phyloP scores from a whole-genome alignment of 2,329 filamentous ascomycete genomes.

The Zasmidium angulare region DNA sequence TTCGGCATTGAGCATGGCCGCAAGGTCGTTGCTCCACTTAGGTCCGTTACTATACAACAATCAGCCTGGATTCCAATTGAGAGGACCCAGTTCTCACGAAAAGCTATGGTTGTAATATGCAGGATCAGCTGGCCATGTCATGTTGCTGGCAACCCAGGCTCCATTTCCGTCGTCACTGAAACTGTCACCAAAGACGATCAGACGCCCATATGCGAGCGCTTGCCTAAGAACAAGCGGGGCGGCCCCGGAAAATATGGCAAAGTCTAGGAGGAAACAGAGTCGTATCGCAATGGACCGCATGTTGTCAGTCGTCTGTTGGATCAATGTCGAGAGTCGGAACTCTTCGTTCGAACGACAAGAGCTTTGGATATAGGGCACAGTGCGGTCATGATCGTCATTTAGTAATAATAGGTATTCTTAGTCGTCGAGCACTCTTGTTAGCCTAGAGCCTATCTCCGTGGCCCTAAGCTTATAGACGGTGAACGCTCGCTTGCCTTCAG shows the following conservation, averaged over 20 bases:
- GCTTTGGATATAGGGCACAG: too few relatives aligned
- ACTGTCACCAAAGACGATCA: slow-evolving; percentile 14
- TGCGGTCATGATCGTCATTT: too few relatives aligned
- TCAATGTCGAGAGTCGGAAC: too few relatives aligned
- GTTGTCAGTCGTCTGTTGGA: neutral
- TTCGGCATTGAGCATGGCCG: neutral
- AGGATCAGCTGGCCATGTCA: slow-evolving; percentile 8
- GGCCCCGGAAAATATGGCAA: neutral
- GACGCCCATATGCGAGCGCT: slow-evolving; percentile 1
- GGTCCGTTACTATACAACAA: slow-evolving; percentile 1
- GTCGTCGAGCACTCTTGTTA: too few relatives aligned
- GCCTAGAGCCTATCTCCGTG: too few relatives aligned
- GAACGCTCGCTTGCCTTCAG: too few relatives aligned
- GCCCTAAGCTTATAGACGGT: too few relatives aligned
- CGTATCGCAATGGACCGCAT: neutral
- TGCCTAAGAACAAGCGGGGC: neutral
- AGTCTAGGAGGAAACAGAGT: neutral
- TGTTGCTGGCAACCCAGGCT: slow-evolving; percentile 7
- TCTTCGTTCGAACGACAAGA: too few relatives aligned
- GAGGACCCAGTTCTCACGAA: slow-evolving; percentile 3
- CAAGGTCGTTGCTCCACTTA: neutral
- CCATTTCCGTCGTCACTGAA: slow-evolving; percentile 9
- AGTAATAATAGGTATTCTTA: too few relatives aligned
- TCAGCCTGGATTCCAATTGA: neutral
- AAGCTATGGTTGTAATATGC: slow-evolving; percentile 12